These are phyloP conservation scores for Lecanoromycetidae sp. DNA, from an alignment of 2,329 filamentous ascomycete genomes.

Conservation along the genomic window DNA sequence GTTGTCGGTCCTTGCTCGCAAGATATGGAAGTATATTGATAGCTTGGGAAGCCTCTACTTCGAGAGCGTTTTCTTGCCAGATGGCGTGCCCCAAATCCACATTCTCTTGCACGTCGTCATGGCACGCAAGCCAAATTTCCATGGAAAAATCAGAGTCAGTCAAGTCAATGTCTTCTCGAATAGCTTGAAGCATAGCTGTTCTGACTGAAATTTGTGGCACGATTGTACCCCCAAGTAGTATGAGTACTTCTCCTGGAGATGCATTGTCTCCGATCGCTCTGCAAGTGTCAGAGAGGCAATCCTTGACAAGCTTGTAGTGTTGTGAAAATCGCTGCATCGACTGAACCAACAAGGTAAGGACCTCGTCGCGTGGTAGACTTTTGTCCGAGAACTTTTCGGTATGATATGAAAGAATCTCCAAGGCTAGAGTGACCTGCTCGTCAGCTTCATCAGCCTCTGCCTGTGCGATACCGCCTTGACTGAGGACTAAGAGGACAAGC, in stretches of 20 bases:
- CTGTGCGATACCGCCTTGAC: conserved; percentile 60
- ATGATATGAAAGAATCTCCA: conserved; percentile 84
- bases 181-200: conserved; percentile 73
- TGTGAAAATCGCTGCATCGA: conserved; percentile 84
- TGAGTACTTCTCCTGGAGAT: conserved; percentile 54
- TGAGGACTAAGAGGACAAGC: conserved; percentile 65
- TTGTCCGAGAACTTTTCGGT: conserved; percentile 63
- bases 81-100: conserved; percentile 71
- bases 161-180: conserved; percentile 84
- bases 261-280: conserved; percentile 78
- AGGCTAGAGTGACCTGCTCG: conserved; percentile 74
- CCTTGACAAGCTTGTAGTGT: conserved; percentile 90
- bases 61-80: conserved; percentile 85
- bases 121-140: conserved; percentile 85
- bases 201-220: conserved; percentile 70
- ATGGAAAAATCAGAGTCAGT: conserved; percentile 75
- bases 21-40: conserved; percentile 64
- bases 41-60: conserved; percentile 53
- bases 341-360: conserved; percentile 58
- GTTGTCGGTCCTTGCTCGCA: conserved; percentile 64
- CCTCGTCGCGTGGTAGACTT: conserved; percentile 61
- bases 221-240: conserved; percentile 66
- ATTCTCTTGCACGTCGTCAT: conserved; percentile 85
- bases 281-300: conserved; percentile 77
- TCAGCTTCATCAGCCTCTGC: conserved; percentile 62